Percentiles rank a stretch among this genome's conserved stretches.
Evolutionary conservation across 768 basidiomycete species (phyloP).

Genomic region (Megacollybia marginata): DNA sequence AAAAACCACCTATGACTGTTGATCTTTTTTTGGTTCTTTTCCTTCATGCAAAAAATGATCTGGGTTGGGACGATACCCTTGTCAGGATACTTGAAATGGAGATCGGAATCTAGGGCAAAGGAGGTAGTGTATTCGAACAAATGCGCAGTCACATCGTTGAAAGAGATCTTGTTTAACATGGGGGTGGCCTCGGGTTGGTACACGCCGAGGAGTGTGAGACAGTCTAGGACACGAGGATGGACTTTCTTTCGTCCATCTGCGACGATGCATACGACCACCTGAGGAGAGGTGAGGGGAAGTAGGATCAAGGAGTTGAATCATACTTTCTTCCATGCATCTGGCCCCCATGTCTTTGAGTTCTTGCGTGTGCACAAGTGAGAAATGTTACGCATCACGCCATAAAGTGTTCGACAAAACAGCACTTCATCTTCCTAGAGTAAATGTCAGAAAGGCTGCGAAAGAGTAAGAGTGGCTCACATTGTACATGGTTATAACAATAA

Average conservation of each 20-base stretch:
- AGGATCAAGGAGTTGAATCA: not conserved
- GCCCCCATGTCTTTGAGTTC: conserved; percentile 92
- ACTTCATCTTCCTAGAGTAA: conserved; percentile 71
- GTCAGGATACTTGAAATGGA: conserved; percentile 84
- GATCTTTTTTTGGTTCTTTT: conserved; percentile 95
- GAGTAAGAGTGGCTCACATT: conserved; percentile 56
- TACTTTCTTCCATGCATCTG: conserved; percentile 94
- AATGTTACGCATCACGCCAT: conserved; percentile 91
- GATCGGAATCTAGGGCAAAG: conserved; percentile 69
- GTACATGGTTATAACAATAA: conserved; percentile 95
- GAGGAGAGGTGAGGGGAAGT: not conserved
- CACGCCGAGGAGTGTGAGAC: conserved; percentile 86
- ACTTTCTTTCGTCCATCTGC: conserved; percentile 81
- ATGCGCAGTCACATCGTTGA: conserved; percentile 56
- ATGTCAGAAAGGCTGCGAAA: not conserved
- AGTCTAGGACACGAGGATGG: conserved; percentile 80
- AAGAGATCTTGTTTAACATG: conserved; percentile 45
- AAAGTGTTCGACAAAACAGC: conserved; percentile 86
- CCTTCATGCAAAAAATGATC: conserved; percentile 86
- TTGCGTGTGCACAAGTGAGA: conserved; percentile 77
- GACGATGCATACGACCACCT: conserved; percentile 91
- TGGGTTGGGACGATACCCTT: conserved; percentile 94
- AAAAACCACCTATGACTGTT: conserved; percentile 98
- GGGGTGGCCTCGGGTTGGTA: conserved; percentile 55
- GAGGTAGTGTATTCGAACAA: conserved; percentile 86